Percentiles rank a stretch among this genome's conserved stretches.
Conservation (phyloP, 768 basidiomycete genomes). For the Ramaria rubella region DNA sequence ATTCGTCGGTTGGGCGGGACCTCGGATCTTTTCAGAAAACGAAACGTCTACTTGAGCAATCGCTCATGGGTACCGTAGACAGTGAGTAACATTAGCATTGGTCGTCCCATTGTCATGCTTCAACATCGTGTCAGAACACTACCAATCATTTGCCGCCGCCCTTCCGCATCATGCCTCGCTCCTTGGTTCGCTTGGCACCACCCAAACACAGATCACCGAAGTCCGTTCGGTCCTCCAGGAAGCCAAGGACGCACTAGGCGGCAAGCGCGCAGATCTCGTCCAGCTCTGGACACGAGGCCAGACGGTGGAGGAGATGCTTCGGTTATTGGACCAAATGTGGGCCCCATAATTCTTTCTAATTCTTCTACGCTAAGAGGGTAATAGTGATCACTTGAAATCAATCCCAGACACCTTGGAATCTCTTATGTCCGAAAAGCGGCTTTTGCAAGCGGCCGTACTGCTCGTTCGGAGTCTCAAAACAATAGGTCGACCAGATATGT, state of each 20-base stretch:
- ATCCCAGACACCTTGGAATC: constrained; percentile 90
- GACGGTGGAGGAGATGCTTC: constrained; percentile 92
- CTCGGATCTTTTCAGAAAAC: constrained; percentile 72
- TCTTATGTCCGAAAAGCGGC: constrained; percentile 91
- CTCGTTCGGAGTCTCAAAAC: constrained; percentile 84
- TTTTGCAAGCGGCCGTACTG: constrained; percentile 81
- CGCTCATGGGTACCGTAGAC: constrained; percentile 83
- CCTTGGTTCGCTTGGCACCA: constrained; percentile 58
- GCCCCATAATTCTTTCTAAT: constrained; percentile 21
- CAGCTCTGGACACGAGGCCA: constrained; percentile 87
- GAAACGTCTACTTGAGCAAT: constrained; percentile 69
- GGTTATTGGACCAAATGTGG: constrained; percentile 90
- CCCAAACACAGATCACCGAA: constrained; percentile 68
- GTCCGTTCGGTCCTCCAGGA: constrained; percentile 69
- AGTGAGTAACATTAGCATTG: constrained; percentile 42
- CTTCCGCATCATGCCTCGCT: constrained; percentile 85
- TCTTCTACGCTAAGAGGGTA: constrained; percentile 16
- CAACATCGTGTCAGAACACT: constrained; percentile 60
- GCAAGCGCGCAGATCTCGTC: constrained; percentile 80
- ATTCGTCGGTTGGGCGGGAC: constrained; percentile 63
- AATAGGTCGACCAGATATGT: constrained; percentile 87
- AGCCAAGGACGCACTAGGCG: constrained; percentile 71
- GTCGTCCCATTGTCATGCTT: constrained; percentile 11
- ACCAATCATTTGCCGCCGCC: constrained; percentile 91
- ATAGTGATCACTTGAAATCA: constrained; percentile 81